Percentiles rank a stretch among this genome's conserved stretches.
Conservation (phyloP, 768 basidiomycete genomes). For the Amanita thiersii region DNA sequence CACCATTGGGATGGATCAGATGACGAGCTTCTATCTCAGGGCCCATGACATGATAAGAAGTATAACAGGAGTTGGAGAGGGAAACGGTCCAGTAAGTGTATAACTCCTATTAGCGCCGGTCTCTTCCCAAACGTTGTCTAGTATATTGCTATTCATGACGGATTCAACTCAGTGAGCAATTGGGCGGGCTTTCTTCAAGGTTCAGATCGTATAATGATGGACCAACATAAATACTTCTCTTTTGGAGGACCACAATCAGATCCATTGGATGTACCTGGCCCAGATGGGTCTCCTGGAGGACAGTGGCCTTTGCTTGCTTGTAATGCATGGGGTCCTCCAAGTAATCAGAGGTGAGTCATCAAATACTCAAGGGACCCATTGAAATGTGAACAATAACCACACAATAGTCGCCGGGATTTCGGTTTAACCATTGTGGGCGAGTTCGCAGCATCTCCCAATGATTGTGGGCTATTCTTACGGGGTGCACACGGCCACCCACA, state of each 20-base stretch:
- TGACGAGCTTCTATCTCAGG: slow-evolving; percentile 53
- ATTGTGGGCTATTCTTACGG: slow-evolving; percentile 38
- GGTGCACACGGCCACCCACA: slow-evolving; percentile 27
- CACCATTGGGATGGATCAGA: slow-evolving; percentile 42
- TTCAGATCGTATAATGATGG: slow-evolving; percentile 52
- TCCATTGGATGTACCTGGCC: slow-evolving; percentile 22
- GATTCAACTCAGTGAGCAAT: no score
- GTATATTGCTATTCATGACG: no score
- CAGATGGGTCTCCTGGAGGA: slow-evolving; percentile 29
- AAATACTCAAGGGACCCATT: slow-evolving; percentile 21
- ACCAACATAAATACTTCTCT: slow-evolving; percentile 64
- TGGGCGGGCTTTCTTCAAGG: slow-evolving; percentile 50
- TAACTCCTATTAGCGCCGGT: no score
- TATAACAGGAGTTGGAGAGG: slow-evolving; percentile 68
- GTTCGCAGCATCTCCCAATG: slow-evolving; percentile 60
- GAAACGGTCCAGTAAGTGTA: slow-evolving; percentile 41
- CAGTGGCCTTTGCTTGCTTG: slow-evolving; percentile 46
- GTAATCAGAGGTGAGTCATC: slow-evolving; percentile 35
- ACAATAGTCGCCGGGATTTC: slow-evolving; percentile 34
- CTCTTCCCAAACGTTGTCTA: no score
- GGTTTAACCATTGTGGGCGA: slow-evolving; percentile 74
- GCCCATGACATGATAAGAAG: slow-evolving; percentile 54
- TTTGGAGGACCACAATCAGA: slow-evolving; percentile 33
- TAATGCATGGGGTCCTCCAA: slow-evolving; percentile 44
- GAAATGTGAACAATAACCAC: slow-evolving; percentile 7